phyloP scores from a whole-genome alignment of 768 basidiomycete genomes.

The Lepiota subincarnata region DNA sequence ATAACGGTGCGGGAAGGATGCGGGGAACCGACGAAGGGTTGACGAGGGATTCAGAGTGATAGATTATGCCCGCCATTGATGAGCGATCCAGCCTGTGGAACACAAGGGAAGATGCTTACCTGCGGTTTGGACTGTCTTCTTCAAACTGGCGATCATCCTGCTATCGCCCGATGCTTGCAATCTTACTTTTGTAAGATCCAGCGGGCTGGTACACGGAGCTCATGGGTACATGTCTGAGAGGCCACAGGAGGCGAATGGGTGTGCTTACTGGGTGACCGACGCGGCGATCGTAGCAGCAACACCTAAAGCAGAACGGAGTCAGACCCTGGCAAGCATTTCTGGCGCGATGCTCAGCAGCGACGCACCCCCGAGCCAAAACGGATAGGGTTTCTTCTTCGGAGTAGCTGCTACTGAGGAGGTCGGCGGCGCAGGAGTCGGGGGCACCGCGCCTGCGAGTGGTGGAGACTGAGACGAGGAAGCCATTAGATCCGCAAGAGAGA shows the following conservation, averaged over 20 bases:
- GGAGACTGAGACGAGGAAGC: background rate
- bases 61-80: background rate
- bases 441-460: background rate
- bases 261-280: constrained; percentile 75
- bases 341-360: constrained; percentile 5
- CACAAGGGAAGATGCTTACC: constrained; percentile 34
- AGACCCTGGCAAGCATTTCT: background rate
- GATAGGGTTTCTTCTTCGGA: constrained; percentile 67
- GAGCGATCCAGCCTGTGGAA: constrained; percentile 29
- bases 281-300: constrained; percentile 84
- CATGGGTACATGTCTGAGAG: background rate
- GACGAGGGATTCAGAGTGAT: background rate
- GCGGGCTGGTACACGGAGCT: constrained; percentile 44
- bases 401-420: constrained; percentile 4
- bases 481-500: background rate
- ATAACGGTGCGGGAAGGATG: constrained; percentile 22
- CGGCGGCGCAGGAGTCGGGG: background rate
- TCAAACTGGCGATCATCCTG: constrained; percentile 78
- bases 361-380: constrained; percentile 81
- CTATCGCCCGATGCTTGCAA: constrained; percentile 91
- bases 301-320: constrained; percentile 30
- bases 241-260: background rate
- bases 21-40: no score
- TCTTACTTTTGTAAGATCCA: constrained; percentile 89
- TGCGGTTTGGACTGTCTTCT: constrained; percentile 78